Conservation (phyloP, 2,329 filamentous ascomycete genomes). For the Cordyceps cateniannulata region DNA sequence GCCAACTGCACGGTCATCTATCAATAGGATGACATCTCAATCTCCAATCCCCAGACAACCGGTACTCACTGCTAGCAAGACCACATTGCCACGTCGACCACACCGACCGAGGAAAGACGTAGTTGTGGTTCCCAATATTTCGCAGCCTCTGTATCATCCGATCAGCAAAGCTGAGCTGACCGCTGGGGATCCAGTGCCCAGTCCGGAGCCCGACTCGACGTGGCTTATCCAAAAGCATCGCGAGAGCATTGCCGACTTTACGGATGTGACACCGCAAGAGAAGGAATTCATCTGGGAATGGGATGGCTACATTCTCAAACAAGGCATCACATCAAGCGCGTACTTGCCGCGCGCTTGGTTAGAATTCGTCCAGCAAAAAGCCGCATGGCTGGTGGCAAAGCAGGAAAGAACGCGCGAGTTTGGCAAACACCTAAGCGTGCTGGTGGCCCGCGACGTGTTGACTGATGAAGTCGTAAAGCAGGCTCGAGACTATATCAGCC, state of each 20-base stretch:
- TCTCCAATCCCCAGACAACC: slow-evolving; percentile 16
- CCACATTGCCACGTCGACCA: slow-evolving; percentile 4
- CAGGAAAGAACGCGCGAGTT: slow-evolving; percentile 46
- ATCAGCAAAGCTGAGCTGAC: slow-evolving; percentile 47
- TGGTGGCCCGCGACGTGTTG: slow-evolving; percentile 43
- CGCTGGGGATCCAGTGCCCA: slow-evolving; percentile 41
- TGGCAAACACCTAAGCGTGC: slow-evolving; percentile 45
- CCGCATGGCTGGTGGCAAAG: slow-evolving; percentile 44
- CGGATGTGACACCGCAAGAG: slow-evolving; percentile 46
- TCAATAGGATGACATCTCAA: slow-evolving; percentile 20
- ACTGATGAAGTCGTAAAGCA: slow-evolving; percentile 36
- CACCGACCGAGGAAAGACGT: slow-evolving; percentile 21
- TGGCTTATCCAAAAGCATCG: slow-evolving; percentile 56
- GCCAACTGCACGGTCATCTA: not conserved
- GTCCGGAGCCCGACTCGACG: slow-evolving; percentile 37
- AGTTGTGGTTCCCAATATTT: slow-evolving; percentile 41
- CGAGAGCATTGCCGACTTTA: slow-evolving; percentile 51
- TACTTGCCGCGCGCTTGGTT: slow-evolving; percentile 48
- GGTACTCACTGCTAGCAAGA: not conserved
- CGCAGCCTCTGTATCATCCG: slow-evolving; percentile 50
- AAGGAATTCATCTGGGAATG: slow-evolving; percentile 54
- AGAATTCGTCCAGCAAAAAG: slow-evolving; percentile 44
- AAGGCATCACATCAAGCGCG: slow-evolving; percentile 44
- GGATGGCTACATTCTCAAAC: slow-evolving; percentile 48
- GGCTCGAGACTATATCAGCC: slow-evolving; percentile 37